These are phyloP conservation scores for Candida dendrica DNA, from an alignment of 805 yeast genomes.

Conservation along the genomic window DNA sequence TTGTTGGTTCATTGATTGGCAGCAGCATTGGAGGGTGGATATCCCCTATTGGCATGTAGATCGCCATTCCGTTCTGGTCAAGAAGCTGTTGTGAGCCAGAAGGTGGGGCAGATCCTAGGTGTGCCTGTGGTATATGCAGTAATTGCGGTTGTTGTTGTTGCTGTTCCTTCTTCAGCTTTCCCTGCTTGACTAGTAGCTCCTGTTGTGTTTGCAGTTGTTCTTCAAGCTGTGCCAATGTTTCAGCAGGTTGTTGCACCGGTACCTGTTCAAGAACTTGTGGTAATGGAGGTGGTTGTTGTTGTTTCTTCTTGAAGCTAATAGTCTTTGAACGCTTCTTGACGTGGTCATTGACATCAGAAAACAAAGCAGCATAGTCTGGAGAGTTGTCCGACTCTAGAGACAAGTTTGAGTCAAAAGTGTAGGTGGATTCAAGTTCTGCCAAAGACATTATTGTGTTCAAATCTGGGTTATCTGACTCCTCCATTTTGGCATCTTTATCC, in stretches of 20 bases:
- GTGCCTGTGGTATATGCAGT: neutral
- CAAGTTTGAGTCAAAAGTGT: neutral
- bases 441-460: neutral
- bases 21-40: conserved; percentile 1
- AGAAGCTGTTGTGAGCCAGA: conserved; percentile 4
- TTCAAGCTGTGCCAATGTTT: neutral
- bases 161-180: too few relatives aligned
- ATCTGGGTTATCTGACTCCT: neutral
- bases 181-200: too few relatives aligned
- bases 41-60: neutral
- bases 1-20: conserved; percentile 26
- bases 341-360: conserved; percentile 15
- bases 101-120: neutral
- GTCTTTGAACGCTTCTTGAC: conserved; percentile 12
- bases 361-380: conserved; percentile 25
- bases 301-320: conserved; percentile 8
- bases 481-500: neutral
- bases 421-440: neutral
- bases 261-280: neutral
- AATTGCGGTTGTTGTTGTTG: neutral
- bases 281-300: neutral
- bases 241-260: neutral
- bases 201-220: neutral
- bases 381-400: conserved; percentile 4
- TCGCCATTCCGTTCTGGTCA: neutral